Percentiles rank a stretch among this genome's conserved stretches.
These are phyloP conservation scores for Trichosporon sp. DNA, from an alignment of 1,284 basidiomycete species.

Conservation along the genomic window DNA sequence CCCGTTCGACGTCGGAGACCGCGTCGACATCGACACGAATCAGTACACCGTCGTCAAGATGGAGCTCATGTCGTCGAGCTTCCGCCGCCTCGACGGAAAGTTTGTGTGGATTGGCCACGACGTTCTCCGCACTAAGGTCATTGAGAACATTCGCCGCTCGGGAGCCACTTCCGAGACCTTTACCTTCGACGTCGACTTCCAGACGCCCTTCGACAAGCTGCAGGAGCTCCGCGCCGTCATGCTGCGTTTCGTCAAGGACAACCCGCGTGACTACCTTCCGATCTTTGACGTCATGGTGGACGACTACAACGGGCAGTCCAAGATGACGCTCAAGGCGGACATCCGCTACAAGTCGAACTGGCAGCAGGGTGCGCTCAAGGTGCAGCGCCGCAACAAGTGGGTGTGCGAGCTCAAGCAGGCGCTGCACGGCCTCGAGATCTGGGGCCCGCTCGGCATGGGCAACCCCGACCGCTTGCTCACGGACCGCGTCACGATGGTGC, in stretches of 20 bases:
- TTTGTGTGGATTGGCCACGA: slow-evolving; percentile 61
- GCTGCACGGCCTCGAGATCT: slow-evolving; percentile 66
- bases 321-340: slow-evolving; percentile 70
- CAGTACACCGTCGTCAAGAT: slow-evolving; percentile 82
- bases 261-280: slow-evolving; percentile 68
- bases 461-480: slow-evolving; percentile 58
- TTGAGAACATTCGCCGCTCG: slow-evolving; percentile 53
- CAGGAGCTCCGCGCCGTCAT: slow-evolving; percentile 73
- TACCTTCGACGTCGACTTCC: slow-evolving; percentile 73
- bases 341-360: slow-evolving; percentile 84
- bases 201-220: slow-evolving; percentile 76
- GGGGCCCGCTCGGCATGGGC: slow-evolving; percentile 63
- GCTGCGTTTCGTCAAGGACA: slow-evolving; percentile 69
- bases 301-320: slow-evolving; percentile 78
- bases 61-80: slow-evolving; percentile 67
- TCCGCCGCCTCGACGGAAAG: slow-evolving; percentile 52
- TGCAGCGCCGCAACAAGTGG: slow-evolving; percentile 81
- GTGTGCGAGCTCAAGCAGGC: slow-evolving; percentile 74
- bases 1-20: slow-evolving; percentile 84
- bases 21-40: slow-evolving; percentile 55
- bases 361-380: slow-evolving; percentile 69
- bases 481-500: slow-evolving; percentile 63
- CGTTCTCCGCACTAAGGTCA: slow-evolving; percentile 63
- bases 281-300: slow-evolving; percentile 59
- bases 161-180: slow-evolving; percentile 55